Conservation (phyloP, 208 protist genomes). For the Leishmania lainsoni region DNA sequence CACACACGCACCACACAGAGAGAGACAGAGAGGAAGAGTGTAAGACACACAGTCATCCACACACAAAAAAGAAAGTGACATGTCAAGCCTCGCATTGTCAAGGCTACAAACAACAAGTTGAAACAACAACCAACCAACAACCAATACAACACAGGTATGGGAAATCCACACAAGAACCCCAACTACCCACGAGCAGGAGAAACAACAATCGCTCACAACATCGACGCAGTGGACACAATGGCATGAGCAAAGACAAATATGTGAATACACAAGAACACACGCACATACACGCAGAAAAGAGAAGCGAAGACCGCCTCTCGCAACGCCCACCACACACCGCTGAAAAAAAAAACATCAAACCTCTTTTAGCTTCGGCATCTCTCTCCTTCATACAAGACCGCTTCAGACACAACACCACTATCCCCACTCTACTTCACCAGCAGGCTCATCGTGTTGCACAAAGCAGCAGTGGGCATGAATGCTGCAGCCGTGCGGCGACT, state of each 20-base stretch:
- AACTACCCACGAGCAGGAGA: not conserved
- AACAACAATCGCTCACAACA: not conserved
- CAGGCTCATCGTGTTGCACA: not conserved
- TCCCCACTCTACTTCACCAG: too few species aligned
- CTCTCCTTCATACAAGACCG: not conserved
- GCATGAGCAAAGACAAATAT: not conserved
- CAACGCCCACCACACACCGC: not conserved
- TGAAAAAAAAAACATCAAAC: conserved; percentile 13
- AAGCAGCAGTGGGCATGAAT: not conserved
- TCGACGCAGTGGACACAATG: not conserved
- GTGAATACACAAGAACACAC: not conserved
- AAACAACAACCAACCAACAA: not conserved
- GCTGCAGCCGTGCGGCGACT: not conserved
- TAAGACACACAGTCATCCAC: not conserved
- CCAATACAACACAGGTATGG: not conserved
- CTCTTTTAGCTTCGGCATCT: not conserved
- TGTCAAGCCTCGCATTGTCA: not conserved
- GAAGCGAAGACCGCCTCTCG: not conserved
- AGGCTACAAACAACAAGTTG: too few species aligned
- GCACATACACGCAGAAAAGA: not conserved
- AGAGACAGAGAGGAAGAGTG: not conserved
- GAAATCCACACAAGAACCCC: not conserved
- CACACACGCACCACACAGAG: not conserved
- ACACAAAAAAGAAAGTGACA: not conserved
- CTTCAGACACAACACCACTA: too few species aligned